Evolutionary conservation across 1,284 basidiomycete species (phyloP), one percentile per base, ranked within the genome.

Genomic region (Ustilago vetiveriae): DNA sequence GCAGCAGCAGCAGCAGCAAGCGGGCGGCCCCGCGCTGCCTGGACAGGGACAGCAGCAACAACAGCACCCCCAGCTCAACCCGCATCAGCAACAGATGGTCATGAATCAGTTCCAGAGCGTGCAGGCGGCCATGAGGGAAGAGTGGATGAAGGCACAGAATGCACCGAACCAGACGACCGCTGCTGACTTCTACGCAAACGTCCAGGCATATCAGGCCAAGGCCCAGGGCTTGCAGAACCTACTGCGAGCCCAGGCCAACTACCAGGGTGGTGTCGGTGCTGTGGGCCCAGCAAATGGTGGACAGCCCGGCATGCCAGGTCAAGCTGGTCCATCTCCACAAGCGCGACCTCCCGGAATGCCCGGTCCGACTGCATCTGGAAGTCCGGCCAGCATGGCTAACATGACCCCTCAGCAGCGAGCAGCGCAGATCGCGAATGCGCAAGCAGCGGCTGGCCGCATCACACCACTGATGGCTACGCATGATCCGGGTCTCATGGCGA

Each of bases 101-200:
- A 56, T 78, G 56, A 65, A 67, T 36, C 76, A 78, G 49, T 76
- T 70, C 64, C 73, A 75, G 30, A 58, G 48, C 36, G 65, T 79
- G 19, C 76, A 79, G 24, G 69, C 67, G 0, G 72, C 72, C 7
- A 67, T 75, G 41, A 69, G 72, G 30, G 69, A 69, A 29, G 76
- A 78, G 33, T 74, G 75, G 73, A 69, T 76, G 58, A 76, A 78
- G 48, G 76, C 76, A 4, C 76, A 78, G 47, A 70, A 62, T 26
- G 73, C 75, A 3, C 72, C 75, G 27, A 69, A 67, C 24, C 74
- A 67, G 33, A 65, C 72, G 22, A 62, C 70, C 21, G 72, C 76
- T 21, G 70, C 74, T 49, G 72, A 75, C 27, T 72, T 72, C n/a
- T 70, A 75, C 44, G 68, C 65, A 22, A 78, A 67, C 32, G 75